A percentile compares a stretch with the other conserved stretches of the same genome.
phyloP scores from a whole-genome alignment of 2,329 filamentous ascomycete species.

The Remersonia thermophila region DNA sequence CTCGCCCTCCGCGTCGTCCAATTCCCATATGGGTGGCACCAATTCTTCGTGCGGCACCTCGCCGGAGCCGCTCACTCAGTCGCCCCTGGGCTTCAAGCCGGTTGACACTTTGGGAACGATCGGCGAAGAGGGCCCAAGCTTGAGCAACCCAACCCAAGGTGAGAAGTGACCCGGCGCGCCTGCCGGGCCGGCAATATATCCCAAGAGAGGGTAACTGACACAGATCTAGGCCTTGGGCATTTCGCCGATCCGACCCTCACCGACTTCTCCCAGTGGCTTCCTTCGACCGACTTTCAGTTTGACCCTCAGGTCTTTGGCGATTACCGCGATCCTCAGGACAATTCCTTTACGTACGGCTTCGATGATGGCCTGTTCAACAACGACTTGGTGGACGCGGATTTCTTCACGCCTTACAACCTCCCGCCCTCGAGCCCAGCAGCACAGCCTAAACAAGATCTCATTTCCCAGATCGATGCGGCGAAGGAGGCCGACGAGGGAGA shows the following conservation, averaged over 20 bases:
- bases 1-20: slow-evolving; percentile 52
- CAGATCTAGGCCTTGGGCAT: slow-evolving; percentile 23
- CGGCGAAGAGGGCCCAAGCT: slow-evolving; percentile 50
- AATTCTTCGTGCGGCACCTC: slow-evolving; percentile 64
- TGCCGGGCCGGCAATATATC: too few relatives aligned
- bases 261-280: slow-evolving; percentile 57
- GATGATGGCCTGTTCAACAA: slow-evolving; percentile 52
- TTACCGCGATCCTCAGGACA: slow-evolving; percentile 83
- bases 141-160: slow-evolving; percentile 34
- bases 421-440: slow-evolving; percentile 27
- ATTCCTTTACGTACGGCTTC: slow-evolving; percentile 57
- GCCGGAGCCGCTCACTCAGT: slow-evolving; percentile 63
- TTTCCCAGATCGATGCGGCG: slow-evolving; percentile 64
- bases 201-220: slow-evolving; percentile 9
- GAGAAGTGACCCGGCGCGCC: too few relatives aligned
- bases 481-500: slow-evolving; percentile 58
- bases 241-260: slow-evolving; percentile 35
- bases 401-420: slow-evolving; percentile 70
- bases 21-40: slow-evolving; percentile 42
- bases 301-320: slow-evolving; percentile 85
- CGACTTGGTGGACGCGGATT: slow-evolving; percentile 72
- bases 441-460: slow-evolving; percentile 54
- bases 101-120: slow-evolving; percentile 52
- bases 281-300: slow-evolving; percentile 75
- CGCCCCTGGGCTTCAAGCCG: slow-evolving; percentile 53